Conservation (phyloP, 352 stramenopile species). For the Pythium phragmiticola region DNA sequence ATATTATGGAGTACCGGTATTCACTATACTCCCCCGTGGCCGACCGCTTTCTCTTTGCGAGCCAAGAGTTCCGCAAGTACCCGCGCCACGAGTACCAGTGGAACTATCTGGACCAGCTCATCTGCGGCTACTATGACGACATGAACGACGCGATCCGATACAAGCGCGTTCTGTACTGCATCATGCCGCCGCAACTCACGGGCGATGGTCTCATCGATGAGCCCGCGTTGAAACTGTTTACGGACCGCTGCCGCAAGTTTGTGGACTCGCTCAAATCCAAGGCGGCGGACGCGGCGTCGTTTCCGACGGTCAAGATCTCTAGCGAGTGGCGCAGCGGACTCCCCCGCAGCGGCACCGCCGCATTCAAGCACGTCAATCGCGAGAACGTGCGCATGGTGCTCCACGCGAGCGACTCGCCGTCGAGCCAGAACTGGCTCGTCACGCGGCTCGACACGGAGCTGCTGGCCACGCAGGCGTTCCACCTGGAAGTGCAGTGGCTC, state of each 20-base stretch:
- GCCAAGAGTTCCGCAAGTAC: constrained; percentile 85
- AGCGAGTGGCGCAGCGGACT: constrained; percentile 47
- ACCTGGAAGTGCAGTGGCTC: constrained; percentile 86
- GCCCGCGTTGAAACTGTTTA: constrained; percentile 50
- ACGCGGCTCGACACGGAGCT: constrained; percentile 75
- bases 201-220: constrained; percentile 31
- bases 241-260: constrained; percentile 66
- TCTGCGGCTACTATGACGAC: constrained; percentile 85
- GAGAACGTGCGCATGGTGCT: constrained; percentile 74
- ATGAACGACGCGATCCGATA: constrained; percentile 86
- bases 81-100: constrained; percentile 78
- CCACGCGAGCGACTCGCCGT: constrained; percentile 58
- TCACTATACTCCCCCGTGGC: constrained; percentile 72
- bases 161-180: constrained; percentile 73
- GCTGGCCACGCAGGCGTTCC: constrained; percentile 65
- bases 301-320: constrained; percentile 55
- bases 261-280: constrained; percentile 66
- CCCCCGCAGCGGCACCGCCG: constrained; percentile 43
- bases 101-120: constrained; percentile 85
- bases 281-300: constrained; percentile 47
- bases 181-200: constrained; percentile 50
- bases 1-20: constrained; percentile 86
- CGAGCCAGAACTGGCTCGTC: constrained; percentile 83
- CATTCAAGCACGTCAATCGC: constrained; percentile 69
- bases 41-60: constrained; percentile 58